Percentiles rank a stretch among this genome's conserved stretches.
Evolutionary conservation across 1,139 yeast species (phyloP).

Genomic region (Yamadazyma diddensiae): DNA sequence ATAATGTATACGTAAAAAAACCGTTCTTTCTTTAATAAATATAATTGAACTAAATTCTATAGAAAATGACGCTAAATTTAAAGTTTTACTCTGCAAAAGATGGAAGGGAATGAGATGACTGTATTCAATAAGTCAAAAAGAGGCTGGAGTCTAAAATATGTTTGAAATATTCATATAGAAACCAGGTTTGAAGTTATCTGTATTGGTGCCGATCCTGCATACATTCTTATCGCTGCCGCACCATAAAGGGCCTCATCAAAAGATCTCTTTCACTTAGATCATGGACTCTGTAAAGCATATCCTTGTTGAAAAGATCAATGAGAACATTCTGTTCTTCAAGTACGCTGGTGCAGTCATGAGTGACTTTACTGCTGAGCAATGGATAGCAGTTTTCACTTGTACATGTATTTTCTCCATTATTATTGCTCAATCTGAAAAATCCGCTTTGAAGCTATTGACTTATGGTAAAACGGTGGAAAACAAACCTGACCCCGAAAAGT

Average conservation of each 20-base stretch:
- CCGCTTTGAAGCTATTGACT: constrained; percentile 9
- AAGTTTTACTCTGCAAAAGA: too few species aligned
- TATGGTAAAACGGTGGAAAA: constrained; percentile 14
- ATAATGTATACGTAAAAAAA: too few species aligned
- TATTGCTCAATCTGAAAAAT: constrained; percentile 10
- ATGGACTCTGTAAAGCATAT: constrained; percentile 7
- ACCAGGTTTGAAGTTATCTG: too few species aligned
- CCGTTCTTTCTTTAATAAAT: too few species aligned
- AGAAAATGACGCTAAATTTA: too few species aligned
- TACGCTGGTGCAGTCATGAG: not conserved
- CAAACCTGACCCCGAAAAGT: constrained; percentile 1
- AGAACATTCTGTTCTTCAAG: constrained; percentile 6
- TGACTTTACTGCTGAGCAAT: constrained; percentile 10
- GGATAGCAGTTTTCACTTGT: constrained; percentile 8
- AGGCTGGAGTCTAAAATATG: too few species aligned
- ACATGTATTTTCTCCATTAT: constrained; percentile 11
- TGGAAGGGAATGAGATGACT: too few species aligned
- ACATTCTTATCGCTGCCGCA: not conserved
- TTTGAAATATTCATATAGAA: too few species aligned
- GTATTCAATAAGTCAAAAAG: too few species aligned
- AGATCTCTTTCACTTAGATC: not conserved
- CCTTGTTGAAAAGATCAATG: constrained; percentile 6
- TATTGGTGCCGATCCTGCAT: too few species aligned
- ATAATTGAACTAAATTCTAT: too few species aligned
- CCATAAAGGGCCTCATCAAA: too few species aligned